Percentiles rank a stretch among this genome's conserved stretches.
phyloP scores from a whole-genome alignment of 2,329 filamentous ascomycete species.

The Lecanicillium sp. region DNA sequence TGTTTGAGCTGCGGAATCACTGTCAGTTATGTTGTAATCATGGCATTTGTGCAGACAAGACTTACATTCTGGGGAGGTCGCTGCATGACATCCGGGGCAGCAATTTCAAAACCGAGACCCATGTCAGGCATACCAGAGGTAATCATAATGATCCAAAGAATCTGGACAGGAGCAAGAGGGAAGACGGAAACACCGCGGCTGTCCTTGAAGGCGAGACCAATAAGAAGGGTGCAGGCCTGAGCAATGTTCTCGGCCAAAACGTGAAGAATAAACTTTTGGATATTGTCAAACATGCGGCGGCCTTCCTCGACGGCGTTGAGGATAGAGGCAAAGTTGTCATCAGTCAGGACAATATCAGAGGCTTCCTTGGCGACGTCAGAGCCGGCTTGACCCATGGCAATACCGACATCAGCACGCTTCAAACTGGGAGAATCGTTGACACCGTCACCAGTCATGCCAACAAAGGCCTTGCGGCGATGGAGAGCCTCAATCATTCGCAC shows the following conservation, averaged over 20 bases:
- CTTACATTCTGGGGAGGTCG: conserved; percentile 58
- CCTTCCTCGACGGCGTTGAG: conserved; percentile 65
- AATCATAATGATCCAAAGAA: conserved; percentile 74
- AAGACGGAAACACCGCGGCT: conserved; percentile 55
- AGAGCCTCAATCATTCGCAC: conserved; percentile 64
- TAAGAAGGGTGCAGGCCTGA: conserved; percentile 57
- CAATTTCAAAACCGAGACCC: conserved; percentile 64
- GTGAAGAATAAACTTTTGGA: conserved; percentile 64
- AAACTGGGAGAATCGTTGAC: conserved; percentile 61
- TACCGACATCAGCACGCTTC: conserved; percentile 58
- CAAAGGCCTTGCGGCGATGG: conserved; percentile 51
- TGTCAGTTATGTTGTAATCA: neutral
- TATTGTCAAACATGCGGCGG: conserved; percentile 63
- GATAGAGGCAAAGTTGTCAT: conserved; percentile 66
- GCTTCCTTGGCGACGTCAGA: conserved; percentile 66
- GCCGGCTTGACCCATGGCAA: conserved; percentile 59
- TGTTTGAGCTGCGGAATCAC: conserved; percentile 22
- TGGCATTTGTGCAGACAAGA: neutral
- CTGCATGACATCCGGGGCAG: conserved; percentile 59
- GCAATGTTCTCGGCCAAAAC: conserved; percentile 62
- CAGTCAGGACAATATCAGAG: conserved; percentile 58
- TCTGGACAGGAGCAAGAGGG: conserved; percentile 63
- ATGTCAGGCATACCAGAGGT: conserved; percentile 68
- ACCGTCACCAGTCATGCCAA: conserved; percentile 61
- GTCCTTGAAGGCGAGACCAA: conserved; percentile 65